These are phyloP conservation scores for Candida orba DNA, from an alignment of 805 yeast species.

Conservation along the genomic window DNA sequence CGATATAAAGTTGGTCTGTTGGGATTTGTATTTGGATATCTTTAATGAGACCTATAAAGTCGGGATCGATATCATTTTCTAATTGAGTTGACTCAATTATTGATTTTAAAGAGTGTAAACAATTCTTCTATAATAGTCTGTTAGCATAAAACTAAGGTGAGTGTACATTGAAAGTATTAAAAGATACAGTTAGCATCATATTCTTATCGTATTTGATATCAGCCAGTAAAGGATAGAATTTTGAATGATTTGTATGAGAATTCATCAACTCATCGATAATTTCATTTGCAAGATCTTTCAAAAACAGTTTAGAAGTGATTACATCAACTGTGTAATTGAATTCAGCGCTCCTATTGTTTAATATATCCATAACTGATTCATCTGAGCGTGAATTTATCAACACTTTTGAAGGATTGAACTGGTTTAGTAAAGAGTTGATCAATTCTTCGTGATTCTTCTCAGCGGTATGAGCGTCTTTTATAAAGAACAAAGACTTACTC, in stretches of 20 bases:
- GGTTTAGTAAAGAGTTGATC: not conserved
- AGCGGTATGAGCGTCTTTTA: not conserved
- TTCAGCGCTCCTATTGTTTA: not conserved
- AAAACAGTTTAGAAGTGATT: not conserved
- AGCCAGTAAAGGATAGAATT: not conserved
- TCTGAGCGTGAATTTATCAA: not conserved
- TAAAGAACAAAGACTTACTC: not conserved
- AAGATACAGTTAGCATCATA: not conserved
- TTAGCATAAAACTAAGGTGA: not conserved
- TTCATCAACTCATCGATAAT: slow-evolving; percentile 2
- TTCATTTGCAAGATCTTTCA: not conserved
- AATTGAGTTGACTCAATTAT: not conserved
- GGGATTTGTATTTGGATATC: slow-evolving; percentile 3
- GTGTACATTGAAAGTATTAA: not conserved
- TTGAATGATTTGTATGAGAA: too few relatives aligned
- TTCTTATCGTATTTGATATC: not conserved
- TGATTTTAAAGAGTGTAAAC: not conserved
- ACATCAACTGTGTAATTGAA: not conserved
- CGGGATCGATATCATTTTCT: not conserved
- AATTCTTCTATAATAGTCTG: slow-evolving; percentile 1
- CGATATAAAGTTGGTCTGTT: slow-evolving; percentile 20
- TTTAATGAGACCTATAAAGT: slow-evolving; percentile 1
- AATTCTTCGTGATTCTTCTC: not conserved
- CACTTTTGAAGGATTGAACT: not conserved
- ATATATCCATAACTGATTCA: not conserved